Evolutionary conservation across 306 rosid genomes (phyloP).

Genomic region (Oemleria cerasiformis): DNA sequence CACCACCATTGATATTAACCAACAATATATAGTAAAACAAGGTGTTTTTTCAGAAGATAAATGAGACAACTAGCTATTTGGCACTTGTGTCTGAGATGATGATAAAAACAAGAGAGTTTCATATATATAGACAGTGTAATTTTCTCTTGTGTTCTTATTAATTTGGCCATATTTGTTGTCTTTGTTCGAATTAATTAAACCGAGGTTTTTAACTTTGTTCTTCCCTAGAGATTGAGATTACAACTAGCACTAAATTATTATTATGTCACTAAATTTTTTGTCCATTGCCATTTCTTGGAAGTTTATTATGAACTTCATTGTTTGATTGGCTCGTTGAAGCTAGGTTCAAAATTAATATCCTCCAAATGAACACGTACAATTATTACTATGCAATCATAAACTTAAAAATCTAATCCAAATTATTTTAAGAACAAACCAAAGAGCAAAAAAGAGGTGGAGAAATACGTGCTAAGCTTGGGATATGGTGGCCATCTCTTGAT

Average conservation of each 20-base stretch:
- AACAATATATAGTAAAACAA: slow-evolving; percentile 29
- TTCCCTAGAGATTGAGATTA: neutral
- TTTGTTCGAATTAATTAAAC: neutral
- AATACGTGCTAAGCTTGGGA: slow-evolving; percentile 28
- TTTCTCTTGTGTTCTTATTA: neutral
- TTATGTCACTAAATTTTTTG: neutral
- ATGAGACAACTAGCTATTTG: slow-evolving; percentile 12
- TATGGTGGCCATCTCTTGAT: slow-evolving; percentile 32
- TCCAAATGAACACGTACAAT: neutral
- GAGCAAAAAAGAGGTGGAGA: slow-evolving; percentile 22
- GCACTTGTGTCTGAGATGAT: neutral
- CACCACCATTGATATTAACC: slow-evolving; percentile 17
- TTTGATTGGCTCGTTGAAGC: neutral
- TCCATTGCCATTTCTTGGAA: neutral
- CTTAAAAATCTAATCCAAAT: too few species aligned
- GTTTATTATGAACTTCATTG: neutral
- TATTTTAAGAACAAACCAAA: slow-evolving; percentile 6
- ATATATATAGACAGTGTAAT: neutral
- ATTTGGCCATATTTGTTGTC: neutral
- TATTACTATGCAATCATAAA: neutral
- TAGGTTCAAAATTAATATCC: neutral
- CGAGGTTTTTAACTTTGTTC: neutral
- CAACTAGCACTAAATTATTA: neutral
- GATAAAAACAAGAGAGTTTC: neutral
- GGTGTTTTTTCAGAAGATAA: slow-evolving; percentile 19